Base-by-base conservation (phyloP, 305 asterid genomes). In the Fraxinus platypoda region DNA sequence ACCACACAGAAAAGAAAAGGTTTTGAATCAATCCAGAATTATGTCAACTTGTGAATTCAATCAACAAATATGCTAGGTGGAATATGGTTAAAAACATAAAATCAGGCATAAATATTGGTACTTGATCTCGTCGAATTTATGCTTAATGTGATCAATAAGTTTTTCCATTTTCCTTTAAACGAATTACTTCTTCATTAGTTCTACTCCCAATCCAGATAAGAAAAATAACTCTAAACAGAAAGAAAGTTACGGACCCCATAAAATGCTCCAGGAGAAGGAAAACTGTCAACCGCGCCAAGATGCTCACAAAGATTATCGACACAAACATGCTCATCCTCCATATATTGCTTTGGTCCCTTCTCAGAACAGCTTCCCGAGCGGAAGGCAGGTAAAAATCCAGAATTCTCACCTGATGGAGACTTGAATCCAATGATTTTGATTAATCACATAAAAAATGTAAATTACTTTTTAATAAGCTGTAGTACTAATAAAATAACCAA, bases 351-450 rank as follows among this genome's bases (percentile, higher is more conserved):
- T 33, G 99, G 98, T 34, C 99, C 98, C 64, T 90, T 96, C 82
- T 96, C 99, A 12, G 97, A 92, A 81, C 94, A 93, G 89, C 94
- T 92, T 84, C 99, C 99, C 0, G 98, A 96, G 23, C 98, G 98
- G 82, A 90, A 91, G 59, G 74, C 78, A 25, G 98, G 98, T 34
- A 74, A 72, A 86, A 89, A 91, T 78, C 85, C 92, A 34, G 94
- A 86, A 82, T 88, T 90, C 84, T 89, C 91, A 81, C 84, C 81
- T 46, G 94, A 81, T 80, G 86, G 74, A 28, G 92, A 82, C 76
- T 87, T 90, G 38, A 70, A 81, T 74, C 90, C 87, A 86, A 68
- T 76, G 46, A 62, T 68, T 76, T 25, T 43, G 57, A 38, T 52
- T 41, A 23, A 52, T 62, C 1, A 66, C n/a, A 62, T 11, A 75